Evolutionary conservation across 2,329 filamentous ascomycete species (phyloP).

Genomic region (Fusarium sp.): DNA sequence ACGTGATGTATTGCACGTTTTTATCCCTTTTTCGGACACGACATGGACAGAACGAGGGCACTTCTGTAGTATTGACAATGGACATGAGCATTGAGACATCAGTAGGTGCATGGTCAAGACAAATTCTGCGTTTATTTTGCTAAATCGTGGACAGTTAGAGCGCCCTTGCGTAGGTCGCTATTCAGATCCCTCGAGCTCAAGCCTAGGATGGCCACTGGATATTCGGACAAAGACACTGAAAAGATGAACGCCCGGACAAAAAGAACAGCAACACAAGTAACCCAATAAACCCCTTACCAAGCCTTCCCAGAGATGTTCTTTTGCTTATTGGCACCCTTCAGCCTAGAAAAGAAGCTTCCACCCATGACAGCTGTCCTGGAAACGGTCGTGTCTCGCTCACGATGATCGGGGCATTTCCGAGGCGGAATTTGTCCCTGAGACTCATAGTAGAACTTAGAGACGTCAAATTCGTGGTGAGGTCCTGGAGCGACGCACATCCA

Average conservation of each 20-base stretch:
- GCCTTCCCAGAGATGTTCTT: slow-evolving; percentile 23
- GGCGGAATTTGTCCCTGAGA: slow-evolving; percentile 46
- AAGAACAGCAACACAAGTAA: neutral
- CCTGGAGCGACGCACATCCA: slow-evolving; percentile 40
- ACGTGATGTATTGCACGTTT: no score
- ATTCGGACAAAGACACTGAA: no score
- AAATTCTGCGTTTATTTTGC: no score
- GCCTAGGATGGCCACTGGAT: no score
- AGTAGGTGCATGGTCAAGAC: no score
- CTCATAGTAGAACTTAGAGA: slow-evolving; percentile 52
- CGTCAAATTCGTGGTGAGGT: slow-evolving; percentile 47
- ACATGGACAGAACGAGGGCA: no score
- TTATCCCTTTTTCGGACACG: no score
- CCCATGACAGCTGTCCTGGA: slow-evolving; percentile 13
- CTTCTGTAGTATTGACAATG: no score
- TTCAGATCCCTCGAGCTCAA: no score
- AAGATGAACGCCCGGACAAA: neutral
- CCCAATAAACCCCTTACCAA: slow-evolving; percentile 1
- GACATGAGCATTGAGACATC: no score
- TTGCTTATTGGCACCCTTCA: slow-evolving; percentile 22
- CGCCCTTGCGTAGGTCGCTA: no score
- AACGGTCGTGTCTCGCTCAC: slow-evolving; percentile 9
- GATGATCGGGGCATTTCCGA: slow-evolving; percentile 36
- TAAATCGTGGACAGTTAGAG: no score
- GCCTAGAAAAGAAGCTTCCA: slow-evolving; percentile 19